Evolutionary conservation across 306 rosid genomes (phyloP).

Genomic region (Dalbergia cochinchinensis): DNA sequence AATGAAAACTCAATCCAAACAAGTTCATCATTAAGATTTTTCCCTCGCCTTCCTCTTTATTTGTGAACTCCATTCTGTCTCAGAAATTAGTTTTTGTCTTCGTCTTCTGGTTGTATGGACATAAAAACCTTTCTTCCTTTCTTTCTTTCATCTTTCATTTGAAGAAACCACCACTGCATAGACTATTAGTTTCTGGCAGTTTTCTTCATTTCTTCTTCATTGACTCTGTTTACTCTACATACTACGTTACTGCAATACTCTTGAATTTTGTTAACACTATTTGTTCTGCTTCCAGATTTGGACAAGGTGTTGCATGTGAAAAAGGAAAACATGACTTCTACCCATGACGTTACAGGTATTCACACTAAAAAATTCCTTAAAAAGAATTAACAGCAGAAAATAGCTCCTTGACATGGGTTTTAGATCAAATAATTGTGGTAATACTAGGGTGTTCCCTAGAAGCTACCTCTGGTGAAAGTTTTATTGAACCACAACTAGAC

Average conservation of each 20-base stretch:
- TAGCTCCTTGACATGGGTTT: constrained; percentile 8
- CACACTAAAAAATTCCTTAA: neutral
- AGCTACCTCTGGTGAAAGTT: too few species aligned
- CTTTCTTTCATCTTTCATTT: neutral
- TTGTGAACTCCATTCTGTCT: constrained; percentile 27
- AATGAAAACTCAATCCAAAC: too few species aligned
- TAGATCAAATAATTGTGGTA: neutral
- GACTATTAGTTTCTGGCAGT: neutral
- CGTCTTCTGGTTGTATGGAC: constrained; percentile 30
- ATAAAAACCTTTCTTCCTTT: neutral
- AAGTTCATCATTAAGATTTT: neutral
- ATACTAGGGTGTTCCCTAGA: neutral
- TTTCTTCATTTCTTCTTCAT: constrained; percentile 17
- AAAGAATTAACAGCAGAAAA: neutral
- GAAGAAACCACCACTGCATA: constrained; percentile 5
- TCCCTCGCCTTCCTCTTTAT: neutral
- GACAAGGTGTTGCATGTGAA: constrained; percentile 38
- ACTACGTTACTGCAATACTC: constrained; percentile 1
- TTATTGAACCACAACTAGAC: too few species aligned
- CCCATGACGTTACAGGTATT: constrained; percentile 54
- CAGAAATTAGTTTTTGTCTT: constrained; percentile 1
- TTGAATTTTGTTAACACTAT: constrained; percentile 37
- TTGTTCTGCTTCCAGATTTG: constrained; percentile 55
- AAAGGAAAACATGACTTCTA: constrained; percentile 55
- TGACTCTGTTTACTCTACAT: constrained; percentile 12